Evolutionary conservation across 495 filamentous ascomycete genomes (phyloP).

Genomic region (Hyaloscypha finlandica): DNA sequence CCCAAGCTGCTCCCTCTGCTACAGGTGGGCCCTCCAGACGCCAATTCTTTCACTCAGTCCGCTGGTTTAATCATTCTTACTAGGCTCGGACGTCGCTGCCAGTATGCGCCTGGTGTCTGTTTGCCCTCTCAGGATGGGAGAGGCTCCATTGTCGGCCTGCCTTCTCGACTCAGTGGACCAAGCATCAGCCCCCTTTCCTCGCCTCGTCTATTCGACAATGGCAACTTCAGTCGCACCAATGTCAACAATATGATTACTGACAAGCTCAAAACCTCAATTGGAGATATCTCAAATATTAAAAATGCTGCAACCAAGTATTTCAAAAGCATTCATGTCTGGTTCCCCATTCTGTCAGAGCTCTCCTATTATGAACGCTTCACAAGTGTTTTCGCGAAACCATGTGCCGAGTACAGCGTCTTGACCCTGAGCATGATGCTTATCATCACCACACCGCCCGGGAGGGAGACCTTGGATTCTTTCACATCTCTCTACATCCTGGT

Average conservation of each 20-base stretch:
- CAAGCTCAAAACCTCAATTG: constrained; percentile 13
- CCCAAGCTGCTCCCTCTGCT: constrained; percentile 43
- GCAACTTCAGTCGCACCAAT: constrained; percentile 2
- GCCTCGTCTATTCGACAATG: neutral
- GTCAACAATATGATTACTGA: constrained; percentile 26
- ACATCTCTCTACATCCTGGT: constrained; percentile 42
- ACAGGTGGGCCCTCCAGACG: constrained; percentile 32
- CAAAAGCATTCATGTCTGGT: constrained; percentile 42
- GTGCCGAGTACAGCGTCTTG: constrained; percentile 47
- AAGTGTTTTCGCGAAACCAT: constrained; percentile 38
- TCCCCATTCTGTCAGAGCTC: constrained; percentile 50
- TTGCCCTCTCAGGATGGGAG: neutral
- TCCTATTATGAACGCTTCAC: constrained; percentile 36
- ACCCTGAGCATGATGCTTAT: constrained; percentile 48
- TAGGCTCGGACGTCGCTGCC: constrained; percentile 28
- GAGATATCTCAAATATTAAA: constrained; percentile 30
- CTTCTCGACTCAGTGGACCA: neutral
- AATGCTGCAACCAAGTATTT: constrained; percentile 37
- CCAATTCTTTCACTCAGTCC: constrained; percentile 37
- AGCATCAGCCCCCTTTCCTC: constrained; percentile 3
- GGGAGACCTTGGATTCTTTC: constrained; percentile 23
- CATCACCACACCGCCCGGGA: constrained; percentile 26
- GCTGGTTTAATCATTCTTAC: constrained; percentile 28
- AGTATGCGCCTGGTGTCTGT: constrained; percentile 4
- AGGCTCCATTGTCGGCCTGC: neutral